Evolutionary conservation across 2,329 filamentous ascomycete species (phyloP).

Genomic region (Monilinia polystroma): DNA sequence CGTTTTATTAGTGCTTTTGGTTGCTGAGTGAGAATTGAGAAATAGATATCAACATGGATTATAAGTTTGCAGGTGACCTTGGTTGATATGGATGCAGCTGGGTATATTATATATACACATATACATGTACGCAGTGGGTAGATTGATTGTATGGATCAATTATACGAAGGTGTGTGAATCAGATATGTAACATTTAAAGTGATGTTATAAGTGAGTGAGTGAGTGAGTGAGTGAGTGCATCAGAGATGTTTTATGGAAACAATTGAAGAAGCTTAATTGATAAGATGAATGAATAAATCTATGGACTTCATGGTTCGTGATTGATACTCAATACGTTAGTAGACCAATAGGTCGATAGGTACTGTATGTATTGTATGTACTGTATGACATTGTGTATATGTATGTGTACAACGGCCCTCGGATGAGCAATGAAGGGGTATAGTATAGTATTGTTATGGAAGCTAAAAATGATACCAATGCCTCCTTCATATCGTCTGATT

Average conservation of each 20-base stretch:
- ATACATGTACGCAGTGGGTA: too few species aligned
- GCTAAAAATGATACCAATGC: not conserved
- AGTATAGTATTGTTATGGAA: too few species aligned
- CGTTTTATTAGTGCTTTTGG: not conserved
- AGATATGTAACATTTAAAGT: constrained; percentile 9
- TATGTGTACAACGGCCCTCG: too few species aligned
- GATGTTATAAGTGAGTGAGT: not conserved
- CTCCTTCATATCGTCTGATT: not conserved
- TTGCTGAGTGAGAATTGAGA: constrained; percentile 20
- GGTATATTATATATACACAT: not conserved
- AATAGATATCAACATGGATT: constrained; percentile 9
- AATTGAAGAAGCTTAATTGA: not conserved
- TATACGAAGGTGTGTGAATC: constrained; percentile 5
- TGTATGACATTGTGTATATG: too few species aligned
- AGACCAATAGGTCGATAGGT: too few species aligned
- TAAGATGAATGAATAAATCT: not conserved
- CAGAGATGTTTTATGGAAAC: not conserved
- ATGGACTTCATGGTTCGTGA: too few species aligned
- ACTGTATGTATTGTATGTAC: too few species aligned
- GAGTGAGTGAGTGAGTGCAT: not conserved
- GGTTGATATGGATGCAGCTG: constrained; percentile 2
- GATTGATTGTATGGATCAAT: not conserved
- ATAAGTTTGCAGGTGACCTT: constrained; percentile 13
- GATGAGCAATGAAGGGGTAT: too few species aligned
- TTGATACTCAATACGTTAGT: too few species aligned